Evolutionary conservation across 805 yeast species (phyloP).

Genomic region (Hyphopichia homilentoma): DNA sequence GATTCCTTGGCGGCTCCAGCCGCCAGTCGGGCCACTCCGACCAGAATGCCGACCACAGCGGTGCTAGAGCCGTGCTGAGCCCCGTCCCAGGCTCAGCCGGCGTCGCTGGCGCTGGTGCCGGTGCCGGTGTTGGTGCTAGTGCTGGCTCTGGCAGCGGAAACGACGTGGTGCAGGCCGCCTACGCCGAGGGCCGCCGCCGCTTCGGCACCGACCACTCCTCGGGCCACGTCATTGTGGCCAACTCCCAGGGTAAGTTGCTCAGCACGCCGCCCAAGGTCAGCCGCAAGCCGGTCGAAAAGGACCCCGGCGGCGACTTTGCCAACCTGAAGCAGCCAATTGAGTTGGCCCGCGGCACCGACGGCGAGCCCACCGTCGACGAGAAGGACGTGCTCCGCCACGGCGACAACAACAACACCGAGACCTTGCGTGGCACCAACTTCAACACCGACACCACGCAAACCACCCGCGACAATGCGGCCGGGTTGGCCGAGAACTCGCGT

Average conservation of each 20-base stretch:
- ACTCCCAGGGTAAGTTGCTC: slow-evolving; percentile 23
- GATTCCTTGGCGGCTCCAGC: not conserved
- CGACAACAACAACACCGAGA: not conserved
- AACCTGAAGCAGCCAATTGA: slow-evolving; percentile 30
- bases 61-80: not conserved
- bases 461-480: slow-evolving; percentile 2
- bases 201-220: slow-evolving; percentile 1
- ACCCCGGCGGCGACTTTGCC: slow-evolving; percentile 30
- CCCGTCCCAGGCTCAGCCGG: slow-evolving; percentile 1
- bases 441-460: slow-evolving; percentile 1
- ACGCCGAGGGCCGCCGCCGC: slow-evolving; percentile 4
- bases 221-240: slow-evolving; percentile 5
- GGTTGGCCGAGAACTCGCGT: slow-evolving; percentile 15
- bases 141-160: not conserved
- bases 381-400: not conserved
- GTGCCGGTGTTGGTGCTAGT: not conserved
- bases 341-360: not conserved
- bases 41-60: not conserved
- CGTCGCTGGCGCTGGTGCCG: slow-evolving; percentile 1
- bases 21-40: not conserved
- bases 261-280: slow-evolving; percentile 27
- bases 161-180: slow-evolving; percentile 3
- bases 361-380: not conserved
- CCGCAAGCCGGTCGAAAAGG: slow-evolving; percentile 25
- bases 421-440: not conserved